Evolutionary conservation across 139 green algal genomes (phyloP).

Genomic region (Chlorella sorokiniana): DNA sequence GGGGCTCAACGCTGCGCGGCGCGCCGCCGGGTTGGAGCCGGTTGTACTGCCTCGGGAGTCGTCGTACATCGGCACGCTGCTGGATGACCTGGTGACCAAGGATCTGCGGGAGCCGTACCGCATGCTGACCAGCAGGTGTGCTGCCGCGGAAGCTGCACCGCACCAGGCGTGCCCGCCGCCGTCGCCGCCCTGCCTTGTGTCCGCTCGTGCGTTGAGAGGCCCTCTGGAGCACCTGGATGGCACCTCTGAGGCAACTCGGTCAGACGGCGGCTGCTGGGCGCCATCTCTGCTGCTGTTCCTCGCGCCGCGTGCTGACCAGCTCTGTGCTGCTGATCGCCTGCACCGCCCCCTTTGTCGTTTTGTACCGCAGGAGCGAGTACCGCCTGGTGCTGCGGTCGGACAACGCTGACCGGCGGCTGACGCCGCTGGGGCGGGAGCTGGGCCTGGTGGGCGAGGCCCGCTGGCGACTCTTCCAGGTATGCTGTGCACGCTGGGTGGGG

Average conservation of each 20-base stretch:
- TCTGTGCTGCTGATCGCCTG: no score
- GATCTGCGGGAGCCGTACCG: constrained; percentile 96
- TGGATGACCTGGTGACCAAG: constrained; percentile 98
- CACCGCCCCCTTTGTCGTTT: background rate
- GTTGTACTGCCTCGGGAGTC: constrained; percentile 75
- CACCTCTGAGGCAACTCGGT: no score
- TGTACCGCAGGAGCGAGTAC: constrained; percentile 78
- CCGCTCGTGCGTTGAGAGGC: no score
- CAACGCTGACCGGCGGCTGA: constrained; percentile 95
- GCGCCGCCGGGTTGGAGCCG: constrained; percentile 56
- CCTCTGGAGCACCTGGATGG: no score
- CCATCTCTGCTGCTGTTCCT: no score
- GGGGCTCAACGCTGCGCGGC: constrained; percentile 88
- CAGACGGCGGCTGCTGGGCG: no score
- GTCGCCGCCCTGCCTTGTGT: background rate
- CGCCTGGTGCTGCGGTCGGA: constrained; percentile 91
- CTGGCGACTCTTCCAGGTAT: constrained; percentile 69
- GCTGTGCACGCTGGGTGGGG: background rate
- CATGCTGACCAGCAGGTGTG: constrained; percentile 82
- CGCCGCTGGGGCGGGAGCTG: constrained; percentile 82
- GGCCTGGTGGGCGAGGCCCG: constrained; percentile 85
- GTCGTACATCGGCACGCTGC: constrained; percentile 92
- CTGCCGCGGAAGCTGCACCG: background rate
- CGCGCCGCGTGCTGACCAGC: no score
- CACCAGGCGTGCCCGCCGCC: background rate